Base-by-base conservation (phyloP, 495 filamentous ascomycete species). In the Penicillium pancosmium region DNA sequence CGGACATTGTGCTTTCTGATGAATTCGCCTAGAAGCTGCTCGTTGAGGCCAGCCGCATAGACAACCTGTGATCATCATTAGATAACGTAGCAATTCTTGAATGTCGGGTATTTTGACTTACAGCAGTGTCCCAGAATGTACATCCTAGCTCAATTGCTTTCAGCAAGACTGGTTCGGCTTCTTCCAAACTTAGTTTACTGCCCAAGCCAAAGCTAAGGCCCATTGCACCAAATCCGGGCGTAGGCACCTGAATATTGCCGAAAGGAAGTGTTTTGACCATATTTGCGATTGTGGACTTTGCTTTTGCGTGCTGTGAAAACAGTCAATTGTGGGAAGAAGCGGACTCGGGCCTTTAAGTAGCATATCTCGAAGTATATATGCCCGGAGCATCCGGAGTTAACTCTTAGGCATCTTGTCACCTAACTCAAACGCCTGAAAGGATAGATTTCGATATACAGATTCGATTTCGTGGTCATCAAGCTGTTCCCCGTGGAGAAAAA, bases 51-150 rank as follows among this genome's bases (percentile, higher is more conserved):
- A 6, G 77, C 77, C 62, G 70, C 63, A 54, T 82, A 82, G 6
- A 76, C 76, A 47, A 81, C 76, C 77, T 80, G 4, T 1, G 38
- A 35, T 31, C 2, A n/a, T n/a, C n/a, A 5, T 60, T 31, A 59
- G 53, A 53, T 8, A 31, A 27, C 12, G 13, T 7, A 15, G 15
- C 9, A 25, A 5, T 9, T 18, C 43, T 6, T 9, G 10, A 43
- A 33, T 5, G 8, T 21, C 15, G 13, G 38, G 5, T 6, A 38
- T 38, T 2, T 52, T 2, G 9, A 54, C 73, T 54, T 57, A 78
- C 79, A 44, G 80, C 80, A 40, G 79, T 81, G 55, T 82, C 80
- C 80, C 80, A 82, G 63, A 82, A 82, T 4, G 77, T 81, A 49
- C 79, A 82, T 10, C 79, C 79, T 7, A 82, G 54, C 50, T 82